Conservation (phyloP, 495 filamentous ascomycete species). For the Xylaria grammica region DNA sequence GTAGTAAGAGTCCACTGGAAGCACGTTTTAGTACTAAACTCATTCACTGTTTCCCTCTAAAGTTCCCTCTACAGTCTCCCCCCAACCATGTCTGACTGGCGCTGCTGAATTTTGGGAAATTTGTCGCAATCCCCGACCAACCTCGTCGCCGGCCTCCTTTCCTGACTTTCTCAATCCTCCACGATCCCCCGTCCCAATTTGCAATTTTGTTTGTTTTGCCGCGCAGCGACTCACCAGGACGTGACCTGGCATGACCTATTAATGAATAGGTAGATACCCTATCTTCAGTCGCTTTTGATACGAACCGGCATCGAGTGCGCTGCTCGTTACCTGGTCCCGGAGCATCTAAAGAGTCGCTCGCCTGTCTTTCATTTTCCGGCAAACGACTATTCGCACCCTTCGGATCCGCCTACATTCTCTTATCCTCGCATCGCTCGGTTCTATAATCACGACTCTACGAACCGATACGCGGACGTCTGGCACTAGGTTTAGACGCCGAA, state of each 20-base stretch:
- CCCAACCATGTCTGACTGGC: slow-evolving; percentile 12
- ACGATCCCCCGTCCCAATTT: slow-evolving; percentile 15
- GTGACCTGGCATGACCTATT: slow-evolving; percentile 18
- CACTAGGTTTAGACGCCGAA: background rate
- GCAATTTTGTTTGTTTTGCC: slow-evolving; percentile 18
- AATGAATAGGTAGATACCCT: slow-evolving; percentile 19
- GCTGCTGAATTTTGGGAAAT: slow-evolving; percentile 24
- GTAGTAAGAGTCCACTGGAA: background rate
- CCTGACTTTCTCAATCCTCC: slow-evolving; percentile 19
- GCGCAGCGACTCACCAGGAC: slow-evolving; percentile 15
- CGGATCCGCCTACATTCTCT: slow-evolving; percentile 5
- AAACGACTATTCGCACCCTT: slow-evolving; percentile 11
- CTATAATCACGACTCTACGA: background rate
- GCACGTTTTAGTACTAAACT: background rate
- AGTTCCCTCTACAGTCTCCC: background rate
- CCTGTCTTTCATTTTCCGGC: slow-evolving; percentile 1
- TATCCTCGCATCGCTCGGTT: slow-evolving; percentile 1
- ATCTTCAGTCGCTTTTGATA: slow-evolving; percentile 16
- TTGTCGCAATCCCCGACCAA: slow-evolving; percentile 25
- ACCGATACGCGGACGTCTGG: background rate
- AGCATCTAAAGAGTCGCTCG: background rate
- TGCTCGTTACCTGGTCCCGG: background rate
- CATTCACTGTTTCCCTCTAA: slow-evolving; percentile 8
- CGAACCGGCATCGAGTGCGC: slow-evolving; percentile 8
- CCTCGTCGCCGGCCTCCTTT: slow-evolving; percentile 23